Base-by-base conservation (phyloP, 148 eudicot species). In the Camellia japonica region DNA sequence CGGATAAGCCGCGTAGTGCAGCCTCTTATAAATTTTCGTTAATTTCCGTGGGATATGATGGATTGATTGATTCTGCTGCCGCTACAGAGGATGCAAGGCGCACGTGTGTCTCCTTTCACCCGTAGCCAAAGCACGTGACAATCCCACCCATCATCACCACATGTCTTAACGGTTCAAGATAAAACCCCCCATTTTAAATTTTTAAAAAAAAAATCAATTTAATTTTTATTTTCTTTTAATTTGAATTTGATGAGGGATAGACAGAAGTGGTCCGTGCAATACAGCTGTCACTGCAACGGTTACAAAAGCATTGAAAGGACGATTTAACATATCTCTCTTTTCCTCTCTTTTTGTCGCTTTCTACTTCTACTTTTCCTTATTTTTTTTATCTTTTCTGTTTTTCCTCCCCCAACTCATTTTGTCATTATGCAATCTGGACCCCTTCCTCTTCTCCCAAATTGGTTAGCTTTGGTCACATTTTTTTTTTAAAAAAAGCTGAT, bases 41-140 rank as follows among this genome's bases (percentile, higher is more conserved):
- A 65, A 30, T 44, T 47, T 63, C 42, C 3, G 54, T 46, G 13
- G 55, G 55, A 12, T 9, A 5, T 16, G 74, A 79, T 23, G 42
- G 7, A 4, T 6, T 16, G 74, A 79, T 23, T 54, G 7, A 4
- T 5, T 5, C 55, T 8, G 8, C 66, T 82, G 80, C 82, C 79
- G 80, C 78, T 19, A 9, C 73, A 23, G 64, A 76, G 84, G 85
- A 71, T 59, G 78, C 87, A 82, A 76, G 23, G 63, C 70, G 80
- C 87, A 82, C 83, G 87, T 85, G 87, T 82, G 84, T 82, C 82
- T 79, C 80, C 84, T 58, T 30, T 19, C 5, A 55, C 16, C 74
- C 58, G 64, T 63, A 60, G 15, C 80, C 46, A 14, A 43, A 62
- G 77, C 82, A 85, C 83, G 85, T 82, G 82, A 85, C 19, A 78